These are phyloP conservation scores for Globisporangium cystogenes DNA, from an alignment of 352 stramenopile genomes.

Conservation along the genomic window DNA sequence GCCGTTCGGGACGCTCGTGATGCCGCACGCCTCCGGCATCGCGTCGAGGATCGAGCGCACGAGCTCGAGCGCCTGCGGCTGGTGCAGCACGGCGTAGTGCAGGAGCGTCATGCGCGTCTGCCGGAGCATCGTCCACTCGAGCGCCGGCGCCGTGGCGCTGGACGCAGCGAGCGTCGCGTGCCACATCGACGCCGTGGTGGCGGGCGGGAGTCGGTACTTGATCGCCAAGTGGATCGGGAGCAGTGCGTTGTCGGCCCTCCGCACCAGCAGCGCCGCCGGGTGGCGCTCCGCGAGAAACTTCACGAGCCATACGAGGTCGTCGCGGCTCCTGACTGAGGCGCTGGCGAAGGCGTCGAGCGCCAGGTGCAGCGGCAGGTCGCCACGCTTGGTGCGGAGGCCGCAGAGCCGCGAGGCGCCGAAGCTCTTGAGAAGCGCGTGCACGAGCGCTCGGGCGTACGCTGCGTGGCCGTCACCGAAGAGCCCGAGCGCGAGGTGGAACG, in stretches of 20 bases:
- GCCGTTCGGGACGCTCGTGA: slow-evolving; percentile 16
- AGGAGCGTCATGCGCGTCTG: slow-evolving; percentile 41
- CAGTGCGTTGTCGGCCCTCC: slow-evolving; percentile 20
- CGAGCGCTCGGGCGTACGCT: slow-evolving; percentile 24
- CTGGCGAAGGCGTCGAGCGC: slow-evolving; percentile 33
- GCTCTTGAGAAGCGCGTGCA: slow-evolving; percentile 37
- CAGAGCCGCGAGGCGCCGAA: slow-evolving; percentile 23
- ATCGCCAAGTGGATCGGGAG: slow-evolving; percentile 39
- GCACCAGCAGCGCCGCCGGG: slow-evolving; percentile 14
- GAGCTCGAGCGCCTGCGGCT: slow-evolving; percentile 18
- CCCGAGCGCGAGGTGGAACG: slow-evolving; percentile 39
- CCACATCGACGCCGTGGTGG: slow-evolving; percentile 16
- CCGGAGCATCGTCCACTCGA: slow-evolving; percentile 22
- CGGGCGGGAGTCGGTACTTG: slow-evolving; percentile 29
- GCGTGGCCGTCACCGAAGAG: slow-evolving; percentile 17
- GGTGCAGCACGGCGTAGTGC: slow-evolving; percentile 53
- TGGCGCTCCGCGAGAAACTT: slow-evolving; percentile 15
- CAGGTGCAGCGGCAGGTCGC: slow-evolving; percentile 47
- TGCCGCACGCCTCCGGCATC: slow-evolving; percentile 24
- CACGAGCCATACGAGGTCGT: slow-evolving; percentile 20
- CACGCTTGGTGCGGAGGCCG: slow-evolving; percentile 23
- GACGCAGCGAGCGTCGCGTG: slow-evolving; percentile 3
- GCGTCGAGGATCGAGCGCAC: slow-evolving; percentile 23
- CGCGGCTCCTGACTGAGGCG: too few species aligned
- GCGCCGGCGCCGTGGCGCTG: background rate